Evolutionary conservation across 2,329 filamentous ascomycete species (phyloP).

Genomic region (Xylariaceae sp.): DNA sequence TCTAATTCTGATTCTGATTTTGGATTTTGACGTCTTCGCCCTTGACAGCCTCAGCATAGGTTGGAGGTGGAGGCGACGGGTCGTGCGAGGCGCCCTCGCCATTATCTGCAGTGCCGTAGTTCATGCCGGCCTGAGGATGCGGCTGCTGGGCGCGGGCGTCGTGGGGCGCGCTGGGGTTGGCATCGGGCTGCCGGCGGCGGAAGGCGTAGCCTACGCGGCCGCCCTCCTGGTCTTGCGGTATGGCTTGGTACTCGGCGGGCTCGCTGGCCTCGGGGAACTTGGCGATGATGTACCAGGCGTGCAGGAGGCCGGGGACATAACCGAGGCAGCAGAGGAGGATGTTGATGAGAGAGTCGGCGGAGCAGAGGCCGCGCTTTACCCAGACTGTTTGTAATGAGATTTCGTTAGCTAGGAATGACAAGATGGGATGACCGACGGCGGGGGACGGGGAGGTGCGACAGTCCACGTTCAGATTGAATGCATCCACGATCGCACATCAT

Average conservation of each 20-base stretch:
- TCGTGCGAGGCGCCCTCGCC: slow-evolving; percentile 18
- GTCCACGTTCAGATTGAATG: too few relatives aligned
- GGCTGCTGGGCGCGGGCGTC: slow-evolving; percentile 22
- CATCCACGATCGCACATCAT: too few relatives aligned
- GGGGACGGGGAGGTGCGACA: too few relatives aligned
- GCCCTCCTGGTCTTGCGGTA: slow-evolving; percentile 50
- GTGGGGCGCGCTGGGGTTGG: slow-evolving; percentile 11
- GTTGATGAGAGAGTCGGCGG: slow-evolving; percentile 90
- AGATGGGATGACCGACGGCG: too few relatives aligned
- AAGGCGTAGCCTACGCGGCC: slow-evolving; percentile 65
- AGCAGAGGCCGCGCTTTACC: slow-evolving; percentile 94
- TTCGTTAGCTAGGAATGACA: too few relatives aligned
- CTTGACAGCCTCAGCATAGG: slow-evolving; percentile 84
- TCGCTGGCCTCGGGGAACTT: slow-evolving; percentile 79
- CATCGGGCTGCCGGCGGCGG: slow-evolving; percentile 45
- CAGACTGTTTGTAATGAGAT: slow-evolving; percentile 58
- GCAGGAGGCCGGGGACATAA: slow-evolving; percentile 81
- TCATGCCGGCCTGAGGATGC: slow-evolving; percentile 33
- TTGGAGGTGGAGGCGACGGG: slow-evolving; percentile 58
- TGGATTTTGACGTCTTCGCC: slow-evolving; percentile 88
- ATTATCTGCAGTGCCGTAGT: slow-evolving; percentile 42
- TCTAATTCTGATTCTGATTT: slow-evolving; percentile 53
- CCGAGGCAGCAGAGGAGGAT: slow-evolving; percentile 80
- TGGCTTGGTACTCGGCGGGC: slow-evolving; percentile 63
- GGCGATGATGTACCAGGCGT: slow-evolving; percentile 97